A percentile compares a stretch with the other conserved stretches of the same genome.
Conservation (phyloP, 2,329 filamentous ascomycete genomes). For the Tolypocladium album region DNA sequence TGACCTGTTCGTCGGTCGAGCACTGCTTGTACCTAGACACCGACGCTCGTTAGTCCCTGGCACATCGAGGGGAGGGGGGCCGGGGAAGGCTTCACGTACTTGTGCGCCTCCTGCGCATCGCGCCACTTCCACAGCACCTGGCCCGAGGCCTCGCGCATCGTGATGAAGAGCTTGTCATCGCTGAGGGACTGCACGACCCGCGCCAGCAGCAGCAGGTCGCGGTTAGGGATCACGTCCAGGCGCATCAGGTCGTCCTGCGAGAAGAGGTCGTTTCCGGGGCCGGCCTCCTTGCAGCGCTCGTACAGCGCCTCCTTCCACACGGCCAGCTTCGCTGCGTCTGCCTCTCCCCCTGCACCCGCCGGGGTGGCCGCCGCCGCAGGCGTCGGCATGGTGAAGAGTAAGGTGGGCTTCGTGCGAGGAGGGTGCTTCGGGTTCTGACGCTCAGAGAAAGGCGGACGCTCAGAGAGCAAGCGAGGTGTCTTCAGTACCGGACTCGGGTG, state of each 20-base stretch:
- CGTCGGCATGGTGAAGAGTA: conserved; percentile 14
- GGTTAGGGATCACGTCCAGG: conserved; percentile 45
- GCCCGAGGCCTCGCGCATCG: conserved; percentile 28
- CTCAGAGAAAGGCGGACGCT: not conserved
- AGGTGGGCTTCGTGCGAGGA: not conserved
- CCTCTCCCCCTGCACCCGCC: conserved; percentile 16
- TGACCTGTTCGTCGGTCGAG: conserved; percentile 60
- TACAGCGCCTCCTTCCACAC: conserved; percentile 48
- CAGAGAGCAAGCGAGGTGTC: not conserved
- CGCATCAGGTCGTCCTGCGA: conserved; percentile 47
- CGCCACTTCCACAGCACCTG: conserved; percentile 45
- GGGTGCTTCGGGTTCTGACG: not conserved
- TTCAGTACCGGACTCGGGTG: not conserved
- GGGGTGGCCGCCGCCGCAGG: conserved; percentile 10
- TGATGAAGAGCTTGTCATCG: conserved; percentile 48
- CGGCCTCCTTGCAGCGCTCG: conserved; percentile 40
- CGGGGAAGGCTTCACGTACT: conserved; percentile 29
- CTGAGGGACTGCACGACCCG: conserved; percentile 46
- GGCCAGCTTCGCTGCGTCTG: conserved; percentile 30
- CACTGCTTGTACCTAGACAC: conserved; percentile 45
- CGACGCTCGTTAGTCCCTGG: not conserved
- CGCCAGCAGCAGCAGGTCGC: conserved; percentile 43
- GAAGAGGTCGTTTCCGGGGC: conserved; percentile 38
- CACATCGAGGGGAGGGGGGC: not conserved
- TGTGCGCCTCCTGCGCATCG: conserved; percentile 48